These are phyloP conservation scores for Monosporozyma unispora DNA, from an alignment of 805 yeast species.

Conservation along the genomic window DNA sequence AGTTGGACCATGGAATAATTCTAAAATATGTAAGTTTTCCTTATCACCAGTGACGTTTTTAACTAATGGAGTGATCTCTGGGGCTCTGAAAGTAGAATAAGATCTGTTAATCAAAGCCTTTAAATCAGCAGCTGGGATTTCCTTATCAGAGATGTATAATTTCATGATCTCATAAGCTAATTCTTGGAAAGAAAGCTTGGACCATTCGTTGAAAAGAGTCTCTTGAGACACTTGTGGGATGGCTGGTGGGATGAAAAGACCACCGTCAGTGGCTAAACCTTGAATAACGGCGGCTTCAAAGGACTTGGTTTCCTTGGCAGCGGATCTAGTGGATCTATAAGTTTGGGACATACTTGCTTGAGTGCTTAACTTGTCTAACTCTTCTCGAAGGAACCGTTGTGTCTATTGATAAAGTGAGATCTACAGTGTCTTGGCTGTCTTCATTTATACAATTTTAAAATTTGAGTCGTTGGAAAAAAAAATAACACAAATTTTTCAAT, in stretches of 20 bases:
- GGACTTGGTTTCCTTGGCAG: conserved; percentile 41
- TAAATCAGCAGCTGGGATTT: conserved; percentile 66
- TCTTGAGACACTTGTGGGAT: conserved; percentile 58
- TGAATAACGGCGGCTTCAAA: conserved; percentile 79
- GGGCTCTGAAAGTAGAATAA: conserved; percentile 83
- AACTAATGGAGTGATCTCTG: conserved; percentile 79
- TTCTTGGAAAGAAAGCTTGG: conserved; percentile 67
- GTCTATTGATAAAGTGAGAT: too few relatives aligned
- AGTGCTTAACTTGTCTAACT: neutral
- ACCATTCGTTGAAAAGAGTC: conserved; percentile 58
- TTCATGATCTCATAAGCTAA: conserved; percentile 82
- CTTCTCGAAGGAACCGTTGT: neutral
- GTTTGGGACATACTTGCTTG: conserved; percentile 37
- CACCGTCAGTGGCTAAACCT: conserved; percentile 96
- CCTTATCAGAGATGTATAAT: conserved; percentile 60
- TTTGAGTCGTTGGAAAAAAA: too few relatives aligned
- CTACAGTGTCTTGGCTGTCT: too few relatives aligned
- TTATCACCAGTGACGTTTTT: conserved; percentile 45
- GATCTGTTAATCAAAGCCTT: conserved; percentile 54
- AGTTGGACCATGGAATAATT: conserved; percentile 97
- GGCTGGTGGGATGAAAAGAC: conserved; percentile 78
- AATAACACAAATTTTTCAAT: too few relatives aligned
- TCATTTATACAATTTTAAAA: too few relatives aligned
- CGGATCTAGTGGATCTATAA: conserved; percentile 75
- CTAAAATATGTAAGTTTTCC: conserved; percentile 65